These are phyloP conservation scores for Bimuria novae-zelandiae DNA, from an alignment of 2,329 filamentous ascomycete genomes.

Conservation along the genomic window DNA sequence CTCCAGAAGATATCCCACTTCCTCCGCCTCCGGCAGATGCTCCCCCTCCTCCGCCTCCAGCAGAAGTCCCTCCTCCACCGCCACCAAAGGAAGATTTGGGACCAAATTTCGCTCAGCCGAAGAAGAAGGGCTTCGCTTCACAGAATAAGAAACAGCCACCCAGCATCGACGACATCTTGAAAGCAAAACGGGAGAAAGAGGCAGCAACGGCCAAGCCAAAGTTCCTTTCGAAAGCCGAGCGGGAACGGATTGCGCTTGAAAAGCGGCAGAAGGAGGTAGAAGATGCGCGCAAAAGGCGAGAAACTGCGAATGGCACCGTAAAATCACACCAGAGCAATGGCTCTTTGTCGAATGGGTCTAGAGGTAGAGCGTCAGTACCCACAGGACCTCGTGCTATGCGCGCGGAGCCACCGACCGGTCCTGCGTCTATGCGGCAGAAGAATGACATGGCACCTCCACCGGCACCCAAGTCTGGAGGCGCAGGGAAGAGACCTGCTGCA, in stretches of 20 bases:
- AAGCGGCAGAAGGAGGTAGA: slow-evolving; percentile 75
- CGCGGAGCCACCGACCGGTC: slow-evolving; percentile 54
- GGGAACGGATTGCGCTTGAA: slow-evolving; percentile 79
- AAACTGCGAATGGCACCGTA: slow-evolving; percentile 39
- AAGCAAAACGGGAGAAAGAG: slow-evolving; percentile 84
- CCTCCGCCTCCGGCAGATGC: slow-evolving; percentile 48
- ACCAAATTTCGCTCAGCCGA: slow-evolving; percentile 36
- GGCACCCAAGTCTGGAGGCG: slow-evolving; percentile 47
- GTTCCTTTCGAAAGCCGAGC: slow-evolving; percentile 81
- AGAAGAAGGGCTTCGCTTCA: slow-evolving; percentile 61
- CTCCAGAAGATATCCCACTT: slow-evolving; percentile 22
- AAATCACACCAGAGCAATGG: slow-evolving; percentile 11
- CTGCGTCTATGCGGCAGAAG: slow-evolving; percentile 56
- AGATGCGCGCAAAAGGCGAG: slow-evolving; percentile 57
- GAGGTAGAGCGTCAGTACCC: slow-evolving; percentile 53
- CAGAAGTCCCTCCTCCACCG: slow-evolving; percentile 24
- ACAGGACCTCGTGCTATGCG: slow-evolving; percentile 75
- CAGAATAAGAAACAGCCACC: slow-evolving; percentile 59
- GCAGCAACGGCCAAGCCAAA: slow-evolving; percentile 85
- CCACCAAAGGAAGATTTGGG: slow-evolving; percentile 29
- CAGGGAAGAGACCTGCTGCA: slow-evolving; percentile 42
- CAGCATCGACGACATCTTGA: slow-evolving; percentile 83
- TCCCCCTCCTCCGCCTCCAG: slow-evolving; percentile 48
- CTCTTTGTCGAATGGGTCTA: slow-evolving; percentile 14
- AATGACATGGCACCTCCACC: slow-evolving; percentile 59